phyloP scores from a whole-genome alignment of 352 stramenopile species.

The Phytophthora meadii region DNA sequence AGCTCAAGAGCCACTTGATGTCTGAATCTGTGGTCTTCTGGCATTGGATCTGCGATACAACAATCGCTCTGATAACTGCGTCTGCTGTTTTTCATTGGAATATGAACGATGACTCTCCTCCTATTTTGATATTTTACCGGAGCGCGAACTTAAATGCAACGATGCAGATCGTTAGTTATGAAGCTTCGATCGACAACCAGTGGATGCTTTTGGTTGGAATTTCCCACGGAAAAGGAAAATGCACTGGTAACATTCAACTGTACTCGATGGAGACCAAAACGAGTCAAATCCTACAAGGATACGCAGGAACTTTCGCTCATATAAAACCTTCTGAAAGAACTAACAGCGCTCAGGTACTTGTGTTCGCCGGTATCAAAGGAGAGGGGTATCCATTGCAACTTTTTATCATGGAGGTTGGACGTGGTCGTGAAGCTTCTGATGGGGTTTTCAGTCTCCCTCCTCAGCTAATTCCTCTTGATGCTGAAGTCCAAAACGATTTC shows the following conservation, averaged over 20 bases:
- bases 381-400: conserved; percentile 73
- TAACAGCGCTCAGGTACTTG: conserved; percentile 90
- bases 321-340: conserved; percentile 96
- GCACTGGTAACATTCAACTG: conserved; percentile 98
- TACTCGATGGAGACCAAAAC: conserved; percentile 99
- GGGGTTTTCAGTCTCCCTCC: conserved; percentile 95
- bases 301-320: conserved; percentile 96
- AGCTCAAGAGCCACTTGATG: conserved; percentile 97
- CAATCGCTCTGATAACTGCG: conserved; percentile 97
- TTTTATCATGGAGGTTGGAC: conserved; percentile 99
- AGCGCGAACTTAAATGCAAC: conserved; percentile 93
- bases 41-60: conserved; percentile 97
- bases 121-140: conserved; percentile 98
- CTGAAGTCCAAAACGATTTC: conserved; percentile 98
- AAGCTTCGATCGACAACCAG: conserved; percentile 97
- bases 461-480: conserved; percentile 95
- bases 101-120: conserved; percentile 92
- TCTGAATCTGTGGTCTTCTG: conserved; percentile 96
- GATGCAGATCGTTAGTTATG: conserved; percentile 99
- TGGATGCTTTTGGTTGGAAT: conserved; percentile 99
- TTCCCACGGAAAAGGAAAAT: conserved; percentile 92
- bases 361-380: conserved; percentile 87
- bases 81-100: conserved; percentile 98
- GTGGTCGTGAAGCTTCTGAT: conserved; percentile 95
- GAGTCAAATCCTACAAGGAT: conserved; percentile 97